Percentiles rank a stretch among this genome's conserved stretches.
phyloP scores from a whole-genome alignment of 2,329 filamentous ascomycete genomes.

The Torrubiella hemipterigena region DNA sequence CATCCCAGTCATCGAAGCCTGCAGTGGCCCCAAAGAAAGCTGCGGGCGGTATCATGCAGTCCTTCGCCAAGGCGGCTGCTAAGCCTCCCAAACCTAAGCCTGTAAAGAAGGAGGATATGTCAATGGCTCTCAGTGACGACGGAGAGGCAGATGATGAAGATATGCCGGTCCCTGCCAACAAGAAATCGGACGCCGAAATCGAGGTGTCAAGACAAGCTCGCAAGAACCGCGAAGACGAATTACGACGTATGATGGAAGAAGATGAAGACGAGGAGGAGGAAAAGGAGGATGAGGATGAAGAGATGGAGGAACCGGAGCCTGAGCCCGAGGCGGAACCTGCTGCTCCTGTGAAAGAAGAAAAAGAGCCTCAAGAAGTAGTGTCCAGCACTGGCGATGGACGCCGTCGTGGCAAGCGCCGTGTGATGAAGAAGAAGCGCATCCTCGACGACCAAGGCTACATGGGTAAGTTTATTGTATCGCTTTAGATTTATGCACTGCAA shows the following conservation, averaged over 20 bases:
- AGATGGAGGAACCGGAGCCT: constrained; percentile 23
- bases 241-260: constrained; percentile 38
- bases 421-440: constrained; percentile 79
- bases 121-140: constrained; percentile 24
- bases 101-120: constrained; percentile 13
- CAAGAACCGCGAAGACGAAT: constrained; percentile 24
- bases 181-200: constrained; percentile 11
- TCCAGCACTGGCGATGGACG: constrained; percentile 46
- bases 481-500: neutral
- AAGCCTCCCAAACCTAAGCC: constrained; percentile 37
- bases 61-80: constrained; percentile 54
- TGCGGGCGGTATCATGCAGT: constrained; percentile 59
- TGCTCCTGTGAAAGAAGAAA: constrained; percentile 24
- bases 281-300: constrained; percentile 26
- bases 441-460: constrained; percentile 86
- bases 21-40: constrained; percentile 14
- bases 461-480: constrained; percentile 38
- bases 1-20: constrained; percentile 14
- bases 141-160: constrained; percentile 27
- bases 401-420: constrained; percentile 61
- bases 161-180: constrained; percentile 14
- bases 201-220: constrained; percentile 16
- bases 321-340: constrained; percentile 18
- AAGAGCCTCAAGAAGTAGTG: constrained; percentile 38
- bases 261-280: constrained; percentile 42